Percentiles rank a stretch among this genome's conserved stretches.
Conservation (phyloP, 352 stramenopile genomes). For the Hyaloperonospora brassicae region DNA sequence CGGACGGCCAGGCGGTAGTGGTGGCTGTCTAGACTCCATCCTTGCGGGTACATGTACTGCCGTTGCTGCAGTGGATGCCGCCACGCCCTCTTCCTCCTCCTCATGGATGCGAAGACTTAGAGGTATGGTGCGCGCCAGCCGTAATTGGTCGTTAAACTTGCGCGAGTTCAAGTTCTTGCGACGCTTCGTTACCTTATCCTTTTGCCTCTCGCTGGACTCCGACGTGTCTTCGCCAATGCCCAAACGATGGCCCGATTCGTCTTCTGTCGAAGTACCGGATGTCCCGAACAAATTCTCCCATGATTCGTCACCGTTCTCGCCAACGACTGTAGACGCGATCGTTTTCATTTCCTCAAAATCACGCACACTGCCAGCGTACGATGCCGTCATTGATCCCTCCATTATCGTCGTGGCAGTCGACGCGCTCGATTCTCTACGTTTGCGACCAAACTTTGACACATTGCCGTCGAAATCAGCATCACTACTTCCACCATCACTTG, state of each 20-base stretch:
- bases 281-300: conserved; percentile 68
- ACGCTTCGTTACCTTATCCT: conserved; percentile 42
- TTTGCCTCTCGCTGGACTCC: conserved; percentile 29
- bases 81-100: conserved; percentile 24
- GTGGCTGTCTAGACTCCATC: conserved; percentile 19
- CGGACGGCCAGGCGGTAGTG: conserved; percentile 18
- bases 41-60: conserved; percentile 7
- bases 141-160: conserved; percentile 64
- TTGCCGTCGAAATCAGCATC: conserved; percentile 14
- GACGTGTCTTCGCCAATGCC: conserved; percentile 23
- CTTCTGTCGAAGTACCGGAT: conserved; percentile 8
- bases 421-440: conserved; percentile 27
- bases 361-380: conserved; percentile 28
- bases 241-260: conserved; percentile 20
- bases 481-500: conserved; percentile 17
- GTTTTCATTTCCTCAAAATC: conserved; percentile 64
- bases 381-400: conserved; percentile 35
- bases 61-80: conserved; percentile 7
- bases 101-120: conserved; percentile 50
- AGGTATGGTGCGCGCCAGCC: conserved; percentile 42
- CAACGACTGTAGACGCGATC: conserved; percentile 43
- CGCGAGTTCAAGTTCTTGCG: conserved; percentile 56
- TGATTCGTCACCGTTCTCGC: conserved; percentile 35
- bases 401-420: conserved; percentile 33
- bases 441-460: conserved; percentile 28